phyloP scores from a whole-genome alignment of 805 yeast genomes.

The Maudiozyma barnettii region DNA sequence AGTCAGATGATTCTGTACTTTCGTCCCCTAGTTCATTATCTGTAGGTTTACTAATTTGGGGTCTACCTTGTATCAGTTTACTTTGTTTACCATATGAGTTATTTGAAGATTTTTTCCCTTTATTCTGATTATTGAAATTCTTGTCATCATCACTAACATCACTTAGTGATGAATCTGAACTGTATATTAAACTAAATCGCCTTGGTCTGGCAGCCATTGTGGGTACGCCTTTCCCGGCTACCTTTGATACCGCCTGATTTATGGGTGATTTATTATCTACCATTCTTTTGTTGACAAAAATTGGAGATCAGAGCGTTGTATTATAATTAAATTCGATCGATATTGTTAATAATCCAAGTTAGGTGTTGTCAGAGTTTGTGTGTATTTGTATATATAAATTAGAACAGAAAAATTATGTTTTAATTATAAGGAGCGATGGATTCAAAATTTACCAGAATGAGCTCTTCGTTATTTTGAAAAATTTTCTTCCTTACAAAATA shows the following conservation, averaged over 20 bases:
- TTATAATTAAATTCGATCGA: too few relatives aligned
- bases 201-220: conserved; percentile 24
- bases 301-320: too few relatives aligned
- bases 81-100: conserved; percentile 25
- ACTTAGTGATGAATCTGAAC: conserved; percentile 34
- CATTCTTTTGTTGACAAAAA: conserved; percentile 1
- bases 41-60: conserved; percentile 16
- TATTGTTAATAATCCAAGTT: too few relatives aligned
- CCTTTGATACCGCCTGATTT: neutral
- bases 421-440: too few relatives aligned
- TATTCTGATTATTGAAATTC: conserved; percentile 4
- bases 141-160: conserved; percentile 30
- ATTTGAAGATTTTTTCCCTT: conserved; percentile 16
- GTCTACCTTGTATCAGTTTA: conserved; percentile 30
- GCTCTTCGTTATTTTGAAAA: too few relatives aligned
- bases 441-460: too few relatives aligned
- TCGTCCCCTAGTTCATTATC: conserved; percentile 13
- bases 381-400: too few relatives aligned
- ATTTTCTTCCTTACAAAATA: too few relatives aligned
- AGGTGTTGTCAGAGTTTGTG: too few relatives aligned
- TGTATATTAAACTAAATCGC: conserved; percentile 36
- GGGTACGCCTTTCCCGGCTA: conserved; percentile 4
- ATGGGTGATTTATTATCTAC: conserved; percentile 1
- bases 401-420: too few relatives aligned
- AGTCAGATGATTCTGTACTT: conserved; percentile 19